Conservation (phyloP, 371 early-diverging fungal genomes). For the Syncephalastrum racemosum region DNA sequence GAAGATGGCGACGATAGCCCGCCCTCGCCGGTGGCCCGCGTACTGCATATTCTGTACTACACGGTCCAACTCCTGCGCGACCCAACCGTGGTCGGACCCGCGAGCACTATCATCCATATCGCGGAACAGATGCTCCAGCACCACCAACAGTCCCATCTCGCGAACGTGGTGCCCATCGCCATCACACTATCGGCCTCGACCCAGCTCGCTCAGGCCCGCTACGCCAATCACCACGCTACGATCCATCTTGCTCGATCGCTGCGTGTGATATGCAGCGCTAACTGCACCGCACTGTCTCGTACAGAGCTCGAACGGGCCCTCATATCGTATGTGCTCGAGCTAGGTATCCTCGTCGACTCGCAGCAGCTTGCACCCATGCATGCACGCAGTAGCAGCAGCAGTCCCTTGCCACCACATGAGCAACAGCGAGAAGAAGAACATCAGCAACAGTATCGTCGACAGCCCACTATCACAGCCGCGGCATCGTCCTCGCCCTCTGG, state of each 20-base stretch:
- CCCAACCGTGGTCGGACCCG: conserved; percentile 14
- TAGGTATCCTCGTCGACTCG: conserved; percentile 5
- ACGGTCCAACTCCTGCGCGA: conserved; percentile 27
- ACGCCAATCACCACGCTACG: too few species aligned
- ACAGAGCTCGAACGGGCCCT: conserved; percentile 4
- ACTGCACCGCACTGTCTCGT: conserved; percentile 7
- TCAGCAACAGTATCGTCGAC: neutral
- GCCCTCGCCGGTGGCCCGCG: conserved; percentile 27
- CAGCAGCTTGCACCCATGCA: neutral
- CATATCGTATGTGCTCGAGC: neutral
- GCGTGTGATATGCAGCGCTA: conserved; percentile 7
- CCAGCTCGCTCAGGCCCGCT: neutral
- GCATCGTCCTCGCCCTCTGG: too few species aligned
- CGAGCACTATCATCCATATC: conserved; percentile 39
- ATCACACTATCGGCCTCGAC: conserved; percentile 7
- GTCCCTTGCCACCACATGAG: neutral
- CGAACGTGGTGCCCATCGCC: conserved; percentile 23
- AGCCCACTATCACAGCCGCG: too few species aligned
- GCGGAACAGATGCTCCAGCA: conserved; percentile 38
- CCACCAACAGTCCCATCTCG: conserved; percentile 21
- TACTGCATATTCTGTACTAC: conserved; percentile 42
- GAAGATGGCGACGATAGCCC: conserved; percentile 4
- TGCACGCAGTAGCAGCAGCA: too few species aligned
- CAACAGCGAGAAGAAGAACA: neutral
- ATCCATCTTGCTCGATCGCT: conserved; percentile 1